Evolutionary conservation across 192 early-diverging fungal species (phyloP).

Genomic region (Spizellomyces punctatus): DNA sequence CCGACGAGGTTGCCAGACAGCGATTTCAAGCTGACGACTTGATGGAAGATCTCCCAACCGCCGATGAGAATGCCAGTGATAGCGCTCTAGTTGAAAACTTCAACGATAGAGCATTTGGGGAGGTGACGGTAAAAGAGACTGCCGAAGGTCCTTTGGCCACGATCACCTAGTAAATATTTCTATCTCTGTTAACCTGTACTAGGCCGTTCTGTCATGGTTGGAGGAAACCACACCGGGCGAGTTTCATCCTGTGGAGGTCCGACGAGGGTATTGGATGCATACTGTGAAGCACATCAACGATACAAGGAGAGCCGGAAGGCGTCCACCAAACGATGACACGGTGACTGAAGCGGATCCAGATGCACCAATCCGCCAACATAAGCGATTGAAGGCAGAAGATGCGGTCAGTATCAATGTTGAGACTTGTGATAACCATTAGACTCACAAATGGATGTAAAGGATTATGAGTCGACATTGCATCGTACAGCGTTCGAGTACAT

Average conservation of each 20-base stretch:
- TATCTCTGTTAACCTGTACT: not conserved
- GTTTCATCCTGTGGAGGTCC: slow-evolving; percentile 32
- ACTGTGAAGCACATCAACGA: slow-evolving; percentile 30
- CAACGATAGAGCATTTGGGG: not conserved
- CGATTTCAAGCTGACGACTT: not conserved
- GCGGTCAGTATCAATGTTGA: slow-evolving; percentile 6
- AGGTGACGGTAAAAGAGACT: not conserved
- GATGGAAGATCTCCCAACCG: not conserved
- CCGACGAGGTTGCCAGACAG: not conserved
- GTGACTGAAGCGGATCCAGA: slow-evolving; percentile 50
- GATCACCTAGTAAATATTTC: not conserved
- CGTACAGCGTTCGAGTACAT: slow-evolving; percentile 77
- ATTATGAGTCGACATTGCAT: slow-evolving; percentile 58
- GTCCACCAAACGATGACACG: slow-evolving; percentile 5
- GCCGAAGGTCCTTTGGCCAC: not conserved
- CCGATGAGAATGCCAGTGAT: slow-evolving; percentile 12
- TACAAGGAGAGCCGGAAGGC: not conserved
- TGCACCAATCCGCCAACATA: slow-evolving; percentile 37
- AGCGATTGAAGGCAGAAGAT: slow-evolving; percentile 36
- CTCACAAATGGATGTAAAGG: slow-evolving; percentile 7
- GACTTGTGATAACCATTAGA: not conserved
- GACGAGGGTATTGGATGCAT: slow-evolving; percentile 36
- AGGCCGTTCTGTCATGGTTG: slow-evolving; percentile 49
- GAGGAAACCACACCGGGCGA: slow-evolving; percentile 38
- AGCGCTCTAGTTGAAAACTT: not conserved